Evolutionary conservation across 352 stramenopile species (phyloP).

Genomic region (Phytophthora palmivora): DNA sequence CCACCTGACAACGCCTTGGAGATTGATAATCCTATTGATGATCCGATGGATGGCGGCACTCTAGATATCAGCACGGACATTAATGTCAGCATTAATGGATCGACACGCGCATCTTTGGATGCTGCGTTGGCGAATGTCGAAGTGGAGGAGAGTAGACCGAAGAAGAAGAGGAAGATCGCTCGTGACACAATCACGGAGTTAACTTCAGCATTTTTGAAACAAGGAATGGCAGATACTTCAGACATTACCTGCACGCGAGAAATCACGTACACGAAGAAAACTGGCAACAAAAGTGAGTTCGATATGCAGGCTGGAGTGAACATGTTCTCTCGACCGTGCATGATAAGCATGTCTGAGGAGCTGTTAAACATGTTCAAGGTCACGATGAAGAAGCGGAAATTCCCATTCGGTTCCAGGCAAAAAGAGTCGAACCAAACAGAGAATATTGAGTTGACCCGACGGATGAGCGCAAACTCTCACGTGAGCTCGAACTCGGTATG

Average conservation of each 20-base stretch:
- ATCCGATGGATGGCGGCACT: conserved; percentile 48
- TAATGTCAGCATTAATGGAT: conserved; percentile 71
- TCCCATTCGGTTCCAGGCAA: conserved; percentile 58
- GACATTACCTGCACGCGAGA: conserved; percentile 73
- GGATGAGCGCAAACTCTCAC: conserved; percentile 65
- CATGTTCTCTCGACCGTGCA: conserved; percentile 68
- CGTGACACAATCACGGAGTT: conserved; percentile 85
- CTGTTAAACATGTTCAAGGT: conserved; percentile 80
- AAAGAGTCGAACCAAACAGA: conserved; percentile 38
- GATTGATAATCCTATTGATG: conserved; percentile 46
- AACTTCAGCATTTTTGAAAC: conserved; percentile 76
- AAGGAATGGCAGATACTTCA: conserved; percentile 79
- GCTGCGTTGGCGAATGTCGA: conserved; percentile 56
- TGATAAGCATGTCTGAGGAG: conserved; percentile 61
- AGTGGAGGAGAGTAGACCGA: conserved; percentile 50
- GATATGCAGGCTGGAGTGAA: conserved; percentile 39
- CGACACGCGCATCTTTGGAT: conserved; percentile 72
- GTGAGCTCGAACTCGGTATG: conserved; percentile 67
- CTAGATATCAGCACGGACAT: conserved; percentile 78
- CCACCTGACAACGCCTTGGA: conserved; percentile 46
- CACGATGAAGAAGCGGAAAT: conserved; percentile 90
- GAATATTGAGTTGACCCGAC: conserved; percentile 73
- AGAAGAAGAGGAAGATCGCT: conserved; percentile 87
- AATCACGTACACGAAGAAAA: conserved; percentile 44
- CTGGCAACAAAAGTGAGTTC: conserved; percentile 22